Base-by-base conservation (phyloP, 371 early-diverging fungal genomes). In the Coelomomyces lativittatus region DNA sequence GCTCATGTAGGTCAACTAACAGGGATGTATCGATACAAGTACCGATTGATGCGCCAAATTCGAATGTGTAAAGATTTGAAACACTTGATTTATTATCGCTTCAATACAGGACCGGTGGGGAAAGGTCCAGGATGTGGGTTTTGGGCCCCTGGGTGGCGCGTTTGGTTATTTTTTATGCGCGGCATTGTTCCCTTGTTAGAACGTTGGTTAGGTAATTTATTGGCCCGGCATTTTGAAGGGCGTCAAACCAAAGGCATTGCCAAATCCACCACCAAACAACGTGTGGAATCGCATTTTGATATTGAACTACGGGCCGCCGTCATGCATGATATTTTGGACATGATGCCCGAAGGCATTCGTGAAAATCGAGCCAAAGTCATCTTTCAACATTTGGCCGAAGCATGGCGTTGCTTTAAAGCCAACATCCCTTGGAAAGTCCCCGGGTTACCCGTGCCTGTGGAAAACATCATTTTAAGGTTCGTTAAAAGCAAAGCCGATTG, bases 21-120 rank as follows among this genome's bases (percentile, higher is more conserved):
- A 11, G 99, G 97, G 50, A 97, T 98, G 86, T 99, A 99, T 67
- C 83, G 97, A 53, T 97, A 98, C 80, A 99, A 98, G 76, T 98
- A 99, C 66, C 74, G 84, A 43, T 64, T 93, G 44, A 97, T 98
- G 96, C 61, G 88, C 55, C 98, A 99, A 61, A 90, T 99, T 47
- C 85, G 91, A 53, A 86, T 89, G 70, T 73, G 84, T 66, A 91
- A 89, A 65, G 93, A 92, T 67, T 65, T 92, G 63, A 92, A 92
- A 65, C 92, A 91, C 56, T 67, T 89, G 58, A 91, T 91, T 40
- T 80, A 85, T 57, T 85, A 87, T 53, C 81, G 91, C n/a, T 91
- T 92, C 68, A 96, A 88, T 61, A 89, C 89, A 7, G 92, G 92
- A 3, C 86, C 96, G 2, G 91, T 93, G 25, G 93, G 91, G 32